Base-by-base conservation (phyloP, 2,329 filamentous ascomycete species). In the Cercospora zeina region DNA sequence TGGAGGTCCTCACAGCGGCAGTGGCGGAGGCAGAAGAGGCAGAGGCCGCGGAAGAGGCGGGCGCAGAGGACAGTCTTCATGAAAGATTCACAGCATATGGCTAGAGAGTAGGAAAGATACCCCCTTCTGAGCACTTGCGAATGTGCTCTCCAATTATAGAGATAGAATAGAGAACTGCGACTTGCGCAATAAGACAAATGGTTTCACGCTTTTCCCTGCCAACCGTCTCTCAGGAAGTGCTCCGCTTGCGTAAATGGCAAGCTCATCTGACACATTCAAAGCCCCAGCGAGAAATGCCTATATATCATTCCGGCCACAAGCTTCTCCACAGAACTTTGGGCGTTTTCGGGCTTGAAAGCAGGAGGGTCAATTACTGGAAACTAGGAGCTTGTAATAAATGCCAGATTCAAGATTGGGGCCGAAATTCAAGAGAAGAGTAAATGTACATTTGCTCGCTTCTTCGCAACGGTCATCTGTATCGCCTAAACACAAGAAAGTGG, bases 21-120 rank as follows among this genome's bases (percentile, higher is more conserved):
- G 58, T 6, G 30, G 54, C 16, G 62, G 62, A 10, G 62, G 53
- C 30, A 27, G 62, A 19, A 27, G 62, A 21, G 56, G 61, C 53
- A 61, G 59, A 59, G 61, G 61, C 6, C 33, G 59, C 39, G 59
- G 59, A 10, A 39, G 55, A 49, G 42, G 55, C 27, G 55, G 55
- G n/a, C 53, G 53, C 14, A 37, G 53, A 55, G 53, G 53, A 55
- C 53, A 55, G 34, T 33, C 53, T 55, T 55, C 34, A 55, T 6
- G 3, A 27, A 30, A 42, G 21, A 16, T 5, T 13, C 16, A 45
- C 3, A n/a, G 5, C 13, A 9, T 24, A 13, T 14, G 39, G 39
- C 39, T 21, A 21, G 6, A 51, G 30, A 13, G 13, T 9, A 27
- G 27, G 30, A 30, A 6, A 51, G 47, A 45, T 45, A 45, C 39